Base-by-base conservation (phyloP, 2,329 filamentous ascomycete genomes). In the Cordyceps tenuipes region DNA sequence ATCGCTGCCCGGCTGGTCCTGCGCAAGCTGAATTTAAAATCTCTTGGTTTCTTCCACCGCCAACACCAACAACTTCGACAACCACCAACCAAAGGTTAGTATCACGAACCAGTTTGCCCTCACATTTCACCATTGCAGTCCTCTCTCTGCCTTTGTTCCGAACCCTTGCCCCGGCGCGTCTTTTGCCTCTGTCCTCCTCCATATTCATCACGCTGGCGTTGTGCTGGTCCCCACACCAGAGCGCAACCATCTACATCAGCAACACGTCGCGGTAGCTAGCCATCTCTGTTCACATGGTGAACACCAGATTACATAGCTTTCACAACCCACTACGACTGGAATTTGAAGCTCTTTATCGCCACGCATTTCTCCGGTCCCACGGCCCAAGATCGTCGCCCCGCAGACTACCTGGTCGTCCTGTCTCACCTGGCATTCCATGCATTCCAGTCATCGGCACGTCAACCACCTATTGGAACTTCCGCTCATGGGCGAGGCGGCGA, bases 1-100 rank as follows among this genome's bases (percentile, higher is more conserved):
- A 60, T 54, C 56, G 58, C 58, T 60, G 59, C 59, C 44, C 59
- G 46, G 59, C 59, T 60, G 59, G 59, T 60, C 51, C 59, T 60
- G 56, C 39, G 59, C 59, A 60, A 60, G 52, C 59, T 51, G 59
- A 55, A 49, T 56, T 47, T 59, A 59, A 57, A 36, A 47, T 53
- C 57, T 59, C 49, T 59, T 59, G 57, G 49, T 44, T 51, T 46
- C 31, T 13, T 39, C 49, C 12, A 17, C 36, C 49, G 29, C 39
- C 49, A 53, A 53, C 19, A 26, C 36, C 41, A 53, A 59, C 39
- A 59, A 59, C 53, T 47, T 52, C 41, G 57, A 59, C 57, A 53
- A 59, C 13, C 26, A 53, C 3, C 29, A 51, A 52, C 21, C 23
- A 59, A 53, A 53, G 57, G 57, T 59, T 29, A 59, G 57, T 53